Base-by-base conservation (phyloP, 164 flowering plant genomes). In the Aristolochia fimbriata region DNA sequence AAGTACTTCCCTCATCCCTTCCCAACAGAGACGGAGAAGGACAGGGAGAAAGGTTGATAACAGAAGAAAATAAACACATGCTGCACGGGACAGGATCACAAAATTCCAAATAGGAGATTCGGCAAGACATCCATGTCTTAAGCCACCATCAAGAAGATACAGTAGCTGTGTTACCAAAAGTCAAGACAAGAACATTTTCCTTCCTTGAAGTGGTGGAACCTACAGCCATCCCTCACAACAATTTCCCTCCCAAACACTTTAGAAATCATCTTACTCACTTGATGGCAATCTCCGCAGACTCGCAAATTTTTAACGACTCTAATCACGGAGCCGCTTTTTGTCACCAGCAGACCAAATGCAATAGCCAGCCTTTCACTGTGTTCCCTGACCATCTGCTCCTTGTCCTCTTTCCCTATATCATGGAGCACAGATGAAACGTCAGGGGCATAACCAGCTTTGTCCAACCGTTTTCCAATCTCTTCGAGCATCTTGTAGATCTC, bases 321-420 rank as follows among this genome's bases (percentile, higher is more conserved):
- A 61, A 85, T 71, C 47, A 65, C 73, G 47, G 75, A 66, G 47
- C 84, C 95, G 0, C 71, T 69, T 41, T 72, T 71, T 4, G 76
- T 75, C 60, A 76, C 81, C 71, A 83, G 51, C 66, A 85, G 65
- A 7, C 91, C 91, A 62, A 70, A 83, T 20, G 89, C 87, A 65
- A 85, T 80, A 20, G 87, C 96, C 24, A 87, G 76, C 65, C 85
- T 87, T 75, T 87, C 91, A 65, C 89, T 83, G 62, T 87, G 96
- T 68, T 74, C 78, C 57, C 58, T 51, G 55, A 81, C 68, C 17
- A 77, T 72, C 47, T 71, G 77, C 62, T 75, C 88, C 59, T 58
- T 81, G 53, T 79, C 85, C 71, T 84, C 85, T 50, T 84, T 81
- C 27, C 64, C 67, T 17, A 70, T 63, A 47, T 76, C 85, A 65